A percentile compares a stretch with the other conserved stretches of the same genome.
phyloP scores from a whole-genome alignment of 495 filamentous ascomycete species.

The Opeltia flavorubescens region DNA sequence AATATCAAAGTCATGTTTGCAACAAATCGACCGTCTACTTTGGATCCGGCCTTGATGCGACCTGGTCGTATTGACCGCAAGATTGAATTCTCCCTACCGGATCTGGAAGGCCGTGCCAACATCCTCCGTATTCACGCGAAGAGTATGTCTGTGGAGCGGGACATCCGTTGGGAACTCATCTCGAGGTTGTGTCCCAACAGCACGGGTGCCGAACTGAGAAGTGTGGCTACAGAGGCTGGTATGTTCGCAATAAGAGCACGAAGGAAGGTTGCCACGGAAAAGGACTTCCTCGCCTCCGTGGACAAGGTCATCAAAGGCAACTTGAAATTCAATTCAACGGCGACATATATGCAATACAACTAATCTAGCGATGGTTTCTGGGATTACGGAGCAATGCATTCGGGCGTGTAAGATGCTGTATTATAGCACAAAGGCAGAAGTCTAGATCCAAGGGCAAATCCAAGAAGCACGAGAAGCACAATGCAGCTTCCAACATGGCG shows the following conservation, averaged over 20 bases:
- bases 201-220: slow-evolving; percentile 85
- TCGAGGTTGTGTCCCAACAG: slow-evolving; percentile 92
- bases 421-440: too few relatives aligned
- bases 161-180: slow-evolving; percentile 97
- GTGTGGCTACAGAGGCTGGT: slow-evolving; percentile 96
- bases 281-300: slow-evolving; percentile 94
- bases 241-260: slow-evolving; percentile 97
- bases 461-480: too few relatives aligned
- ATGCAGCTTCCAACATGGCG: too few relatives aligned
- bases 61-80: slow-evolving; percentile 97
- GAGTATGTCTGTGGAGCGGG: slow-evolving; percentile 97
- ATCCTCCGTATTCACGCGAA: slow-evolving; percentile 97
- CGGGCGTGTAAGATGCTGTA: too few relatives aligned
- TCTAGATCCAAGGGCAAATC: too few relatives aligned
- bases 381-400: background rate
- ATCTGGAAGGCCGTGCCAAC: slow-evolving; percentile 92
- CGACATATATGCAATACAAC: slow-evolving; percentile 99
- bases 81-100: slow-evolving; percentile 95
- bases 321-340: slow-evolving; percentile 97
- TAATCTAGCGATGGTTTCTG: slow-evolving; percentile 26
- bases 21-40: slow-evolving; percentile 88
- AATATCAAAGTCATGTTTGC: slow-evolving; percentile 99
- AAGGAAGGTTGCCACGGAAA: slow-evolving; percentile 97
- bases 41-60: slow-evolving; percentile 93
- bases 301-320: slow-evolving; percentile 99